These are phyloP conservation scores for Hypoxylon sp. DNA, from an alignment of 2,329 filamentous ascomycete species.

Conservation along the genomic window DNA sequence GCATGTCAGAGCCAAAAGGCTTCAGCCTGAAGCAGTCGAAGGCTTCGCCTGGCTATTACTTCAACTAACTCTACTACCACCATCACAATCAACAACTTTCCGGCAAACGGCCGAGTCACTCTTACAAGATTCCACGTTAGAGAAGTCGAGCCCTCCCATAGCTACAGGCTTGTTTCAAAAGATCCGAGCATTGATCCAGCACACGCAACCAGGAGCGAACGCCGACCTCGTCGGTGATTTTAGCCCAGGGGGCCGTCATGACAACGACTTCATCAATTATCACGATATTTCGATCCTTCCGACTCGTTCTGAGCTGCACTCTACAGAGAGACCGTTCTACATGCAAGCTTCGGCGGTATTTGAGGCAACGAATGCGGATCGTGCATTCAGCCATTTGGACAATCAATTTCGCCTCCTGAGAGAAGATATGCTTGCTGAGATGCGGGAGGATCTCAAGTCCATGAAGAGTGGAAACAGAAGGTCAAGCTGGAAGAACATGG, in stretches of 20 bases:
- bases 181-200: constrained; percentile 31
- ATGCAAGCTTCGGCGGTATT: constrained; percentile 66
- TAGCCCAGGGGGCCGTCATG: constrained; percentile 76
- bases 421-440: constrained; percentile 78
- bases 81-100: constrained; percentile 48
- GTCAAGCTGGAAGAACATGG: constrained; percentile 52
- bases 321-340: constrained; percentile 67
- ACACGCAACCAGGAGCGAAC: constrained; percentile 15
- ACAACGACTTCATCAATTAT: constrained; percentile 78
- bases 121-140: constrained; percentile 41
- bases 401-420: constrained; percentile 80
- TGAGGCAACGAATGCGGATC: constrained; percentile 55
- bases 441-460: constrained; percentile 71
- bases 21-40: constrained; percentile 51
- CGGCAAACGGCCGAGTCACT: constrained; percentile 50
- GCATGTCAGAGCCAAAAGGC: constrained; percentile 47
- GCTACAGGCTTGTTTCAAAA: constrained; percentile 31
- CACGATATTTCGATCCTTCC: constrained; percentile 74
- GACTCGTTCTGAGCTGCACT: constrained; percentile 74
- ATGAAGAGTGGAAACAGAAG: constrained; percentile 59
- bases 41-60: constrained; percentile 60
- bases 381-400: constrained; percentile 70
- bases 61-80: constrained; percentile 60
- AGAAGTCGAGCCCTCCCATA: constrained; percentile 13
- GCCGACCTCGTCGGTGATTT: constrained; percentile 21